Conservation (phyloP, 371 early-diverging fungal genomes). For the Gilbertella persicaria region DNA sequence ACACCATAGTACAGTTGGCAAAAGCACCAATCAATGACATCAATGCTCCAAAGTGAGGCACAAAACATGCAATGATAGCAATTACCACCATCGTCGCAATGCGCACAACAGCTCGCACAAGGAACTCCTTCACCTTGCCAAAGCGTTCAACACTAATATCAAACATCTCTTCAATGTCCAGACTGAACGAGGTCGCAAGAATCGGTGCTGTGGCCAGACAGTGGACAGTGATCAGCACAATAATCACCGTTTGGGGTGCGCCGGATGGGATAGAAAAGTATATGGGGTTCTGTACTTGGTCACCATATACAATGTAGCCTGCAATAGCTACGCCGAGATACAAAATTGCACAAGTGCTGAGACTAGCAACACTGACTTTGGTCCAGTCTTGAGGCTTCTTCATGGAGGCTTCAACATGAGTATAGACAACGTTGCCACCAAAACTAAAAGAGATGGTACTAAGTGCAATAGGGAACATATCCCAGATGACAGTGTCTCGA, state of each 20-base stretch:
- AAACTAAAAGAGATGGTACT: slow-evolving; percentile 77
- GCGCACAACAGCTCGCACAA: slow-evolving; percentile 17
- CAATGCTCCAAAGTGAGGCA: slow-evolving; percentile 81
- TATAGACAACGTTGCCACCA: slow-evolving; percentile 82
- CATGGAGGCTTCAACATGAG: slow-evolving; percentile 87
- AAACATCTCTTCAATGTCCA: slow-evolving; percentile 61
- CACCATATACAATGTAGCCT: slow-evolving; percentile 85
- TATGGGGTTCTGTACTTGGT: slow-evolving; percentile 67
- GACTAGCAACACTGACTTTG: slow-evolving; percentile 67
- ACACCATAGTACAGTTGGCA: slow-evolving; percentile 75
- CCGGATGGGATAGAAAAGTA: slow-evolving; percentile 72
- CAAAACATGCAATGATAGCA: slow-evolving; percentile 63
- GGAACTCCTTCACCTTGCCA: slow-evolving; percentile 27
- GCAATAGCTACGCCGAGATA: slow-evolving; percentile 76
- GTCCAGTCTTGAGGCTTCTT: slow-evolving; percentile 73
- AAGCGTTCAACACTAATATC: slow-evolving; percentile 49
- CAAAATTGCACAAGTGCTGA: slow-evolving; percentile 70
- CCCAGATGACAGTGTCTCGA: slow-evolving; percentile 51
- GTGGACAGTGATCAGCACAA: slow-evolving; percentile 77
- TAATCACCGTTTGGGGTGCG: slow-evolving; percentile 54
- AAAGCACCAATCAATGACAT: slow-evolving; percentile 85
- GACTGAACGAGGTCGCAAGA: slow-evolving; percentile 72
- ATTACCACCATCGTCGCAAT: slow-evolving; percentile 26
- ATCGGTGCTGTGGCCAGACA: slow-evolving; percentile 79
- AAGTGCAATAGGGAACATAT: slow-evolving; percentile 59